Percentiles rank a stretch among this genome's conserved stretches.
Evolutionary conservation across 345 rosid genomes (phyloP).

Genomic region (Mercurialis annua): DNA sequence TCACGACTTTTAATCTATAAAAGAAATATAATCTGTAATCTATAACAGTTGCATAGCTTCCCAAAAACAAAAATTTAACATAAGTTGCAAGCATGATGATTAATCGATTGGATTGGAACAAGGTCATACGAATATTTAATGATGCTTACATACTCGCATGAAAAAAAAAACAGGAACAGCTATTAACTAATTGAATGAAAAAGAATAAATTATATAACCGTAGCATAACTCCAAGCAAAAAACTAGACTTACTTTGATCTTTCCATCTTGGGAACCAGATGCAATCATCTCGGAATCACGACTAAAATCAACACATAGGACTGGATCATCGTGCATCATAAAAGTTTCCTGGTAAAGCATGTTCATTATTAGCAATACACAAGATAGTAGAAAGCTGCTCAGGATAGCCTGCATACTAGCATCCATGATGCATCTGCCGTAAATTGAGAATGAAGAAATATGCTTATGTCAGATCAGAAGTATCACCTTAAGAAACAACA

Average conservation of each 20-base stretch:
- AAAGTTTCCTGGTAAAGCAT: conserved; percentile 73
- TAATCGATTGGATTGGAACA: background rate
- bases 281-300: conserved; percentile 98
- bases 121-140: background rate
- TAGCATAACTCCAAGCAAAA: conserved; percentile 10
- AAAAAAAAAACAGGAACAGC: background rate
- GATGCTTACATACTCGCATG: background rate
- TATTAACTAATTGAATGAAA: background rate
- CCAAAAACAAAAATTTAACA: background rate
- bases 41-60: background rate
- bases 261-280: conserved; percentile 95
- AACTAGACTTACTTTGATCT: conserved; percentile 66
- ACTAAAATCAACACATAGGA: conserved; percentile 95
- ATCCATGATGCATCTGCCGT: background rate
- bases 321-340: conserved; percentile 99
- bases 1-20: background rate
- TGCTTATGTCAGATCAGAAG: background rate
- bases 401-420: background rate
- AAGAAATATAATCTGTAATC: background rate
- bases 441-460: background rate
- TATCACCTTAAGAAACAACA: background rate
- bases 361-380: conserved; percentile 11
- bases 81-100: background rate
- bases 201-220: background rate
- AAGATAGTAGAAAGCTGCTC: conserved; percentile 10